phyloP scores from a whole-genome alignment of 2,329 filamentous ascomycete species.

The Ceratocystis cacaofunesta region DNA sequence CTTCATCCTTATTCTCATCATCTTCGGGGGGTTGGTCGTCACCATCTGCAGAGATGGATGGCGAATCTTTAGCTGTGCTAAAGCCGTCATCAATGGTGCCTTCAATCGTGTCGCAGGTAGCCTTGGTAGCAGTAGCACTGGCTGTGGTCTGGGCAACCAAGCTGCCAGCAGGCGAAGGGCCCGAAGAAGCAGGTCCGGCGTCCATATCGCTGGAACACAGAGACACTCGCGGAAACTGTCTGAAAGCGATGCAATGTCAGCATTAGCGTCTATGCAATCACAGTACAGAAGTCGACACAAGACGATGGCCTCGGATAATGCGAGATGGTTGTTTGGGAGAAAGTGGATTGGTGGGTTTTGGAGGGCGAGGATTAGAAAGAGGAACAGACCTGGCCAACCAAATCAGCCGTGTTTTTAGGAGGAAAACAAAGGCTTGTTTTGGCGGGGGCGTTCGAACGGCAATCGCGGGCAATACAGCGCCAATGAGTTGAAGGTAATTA shows the following conservation, averaged over 20 bases:
- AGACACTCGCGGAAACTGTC: slow-evolving; percentile 1
- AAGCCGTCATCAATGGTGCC: slow-evolving; percentile 4
- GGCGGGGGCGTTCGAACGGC: not conserved
- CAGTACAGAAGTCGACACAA: not conserved
- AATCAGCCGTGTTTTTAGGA: not conserved
- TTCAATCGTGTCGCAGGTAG: not conserved
- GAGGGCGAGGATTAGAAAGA: not conserved
- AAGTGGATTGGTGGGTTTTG: not conserved
- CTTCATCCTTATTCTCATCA: slow-evolving; percentile 15
- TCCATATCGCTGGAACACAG: slow-evolving; percentile 13
- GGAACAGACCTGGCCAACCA: not conserved
- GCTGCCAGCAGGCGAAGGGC: not conserved
- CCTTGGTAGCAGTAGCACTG: not conserved
- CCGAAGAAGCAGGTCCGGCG: slow-evolving; percentile 1
- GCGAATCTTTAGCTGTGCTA: slow-evolving; percentile 1
- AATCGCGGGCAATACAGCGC: not conserved
- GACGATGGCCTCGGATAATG: not conserved
- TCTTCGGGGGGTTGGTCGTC: slow-evolving; percentile 14
- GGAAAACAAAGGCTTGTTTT: not conserved
- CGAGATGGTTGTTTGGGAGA: not conserved
- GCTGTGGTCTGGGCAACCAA: not conserved
- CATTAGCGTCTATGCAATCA: slow-evolving; percentile 5
- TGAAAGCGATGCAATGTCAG: slow-evolving; percentile 1
- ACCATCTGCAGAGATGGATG: slow-evolving; percentile 5
- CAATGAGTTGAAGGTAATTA: not conserved